Evolutionary conservation across 2,329 filamentous ascomycete species (phyloP).

Genomic region (Sarocladium kiliense): DNA sequence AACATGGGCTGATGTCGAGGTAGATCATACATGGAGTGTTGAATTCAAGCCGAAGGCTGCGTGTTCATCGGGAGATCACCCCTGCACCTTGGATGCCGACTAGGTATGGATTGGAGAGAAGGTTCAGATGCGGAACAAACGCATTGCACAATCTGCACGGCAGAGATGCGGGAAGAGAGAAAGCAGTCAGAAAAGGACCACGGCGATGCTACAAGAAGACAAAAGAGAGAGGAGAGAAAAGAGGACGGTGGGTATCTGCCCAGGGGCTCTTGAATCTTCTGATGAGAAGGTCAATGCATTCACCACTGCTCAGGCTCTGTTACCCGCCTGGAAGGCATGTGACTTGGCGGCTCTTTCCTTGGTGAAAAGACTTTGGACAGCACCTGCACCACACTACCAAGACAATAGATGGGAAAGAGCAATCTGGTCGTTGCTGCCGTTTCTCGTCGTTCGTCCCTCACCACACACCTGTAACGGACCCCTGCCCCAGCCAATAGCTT

Average conservation of each 20-base stretch:
- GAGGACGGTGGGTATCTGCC: neutral
- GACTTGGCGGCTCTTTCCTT: neutral
- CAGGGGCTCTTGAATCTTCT: neutral
- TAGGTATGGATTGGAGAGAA: neutral
- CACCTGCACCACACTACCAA: neutral
- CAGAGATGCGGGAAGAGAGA: neutral
- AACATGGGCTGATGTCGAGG: slow-evolving; percentile 10
- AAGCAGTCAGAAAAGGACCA: neutral
- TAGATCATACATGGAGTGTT: slow-evolving; percentile 6
- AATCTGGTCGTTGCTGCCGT: neutral
- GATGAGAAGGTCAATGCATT: neutral
- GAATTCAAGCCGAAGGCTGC: neutral
- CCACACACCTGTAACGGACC: slow-evolving; percentile 6
- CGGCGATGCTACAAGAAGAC: neutral
- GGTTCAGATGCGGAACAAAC: slow-evolving; percentile 4
- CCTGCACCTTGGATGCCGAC: slow-evolving; percentile 2
- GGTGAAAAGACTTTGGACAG: neutral
- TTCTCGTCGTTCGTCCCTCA: slow-evolving; percentile 3
- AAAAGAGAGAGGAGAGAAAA: neutral
- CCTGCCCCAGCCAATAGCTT: slow-evolving; percentile 6
- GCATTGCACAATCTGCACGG: neutral
- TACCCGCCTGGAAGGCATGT: neutral
- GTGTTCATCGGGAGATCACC: neutral
- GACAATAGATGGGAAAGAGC: neutral
- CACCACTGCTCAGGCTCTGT: neutral